Base-by-base conservation (phyloP, 371 early-diverging fungal genomes). In the Mortierella sp. region DNA sequence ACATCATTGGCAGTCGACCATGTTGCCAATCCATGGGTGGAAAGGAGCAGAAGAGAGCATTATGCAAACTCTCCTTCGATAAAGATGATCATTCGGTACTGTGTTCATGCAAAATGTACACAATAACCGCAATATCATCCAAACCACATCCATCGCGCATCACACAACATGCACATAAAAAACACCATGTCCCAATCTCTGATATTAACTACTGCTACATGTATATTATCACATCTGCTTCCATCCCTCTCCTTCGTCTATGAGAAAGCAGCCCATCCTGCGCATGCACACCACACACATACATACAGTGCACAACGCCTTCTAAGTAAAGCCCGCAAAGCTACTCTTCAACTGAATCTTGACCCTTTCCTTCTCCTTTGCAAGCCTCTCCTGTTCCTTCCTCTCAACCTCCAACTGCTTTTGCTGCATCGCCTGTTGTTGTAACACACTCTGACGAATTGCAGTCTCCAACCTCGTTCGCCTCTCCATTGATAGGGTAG, bases 331-430 rank as follows among this genome's bases (percentile, higher is more conserved):
- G 7, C 85, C 85, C 4, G 78, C 78, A 71, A 85, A 85, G n/a
- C 76, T 85, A 55, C 85, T 85, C 81, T 81, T 85, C 35, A 85
- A 70, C 46, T 85, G 82, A 49, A 85, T 85, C 72, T 81, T 78
- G 32, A 85, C 82, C 8, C 85, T 82, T 48, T 85, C 85, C 56
- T 79, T 70, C 72, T 85, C 85, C n/a, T 72, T 65, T 12, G 76
- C 79, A 2, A 78, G 75, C 32, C 85, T 48, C 70, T 85, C 79
- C 24, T 76, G 85, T 38, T 81, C 85, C 5, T 65, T 74, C 29
- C 56, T 71, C 74, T 81, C 85, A 16, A 71, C 29, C 35, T 81
- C 85, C 35, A 76, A 74, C 65, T 81, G 81, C 63, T 75, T 63
- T 56, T 81, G 78, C 27, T 78, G 81, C 49, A 81, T 76, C 27